These are phyloP conservation scores for Penicillium odoratum DNA, from an alignment of 495 filamentous ascomycete genomes.

Conservation along the genomic window DNA sequence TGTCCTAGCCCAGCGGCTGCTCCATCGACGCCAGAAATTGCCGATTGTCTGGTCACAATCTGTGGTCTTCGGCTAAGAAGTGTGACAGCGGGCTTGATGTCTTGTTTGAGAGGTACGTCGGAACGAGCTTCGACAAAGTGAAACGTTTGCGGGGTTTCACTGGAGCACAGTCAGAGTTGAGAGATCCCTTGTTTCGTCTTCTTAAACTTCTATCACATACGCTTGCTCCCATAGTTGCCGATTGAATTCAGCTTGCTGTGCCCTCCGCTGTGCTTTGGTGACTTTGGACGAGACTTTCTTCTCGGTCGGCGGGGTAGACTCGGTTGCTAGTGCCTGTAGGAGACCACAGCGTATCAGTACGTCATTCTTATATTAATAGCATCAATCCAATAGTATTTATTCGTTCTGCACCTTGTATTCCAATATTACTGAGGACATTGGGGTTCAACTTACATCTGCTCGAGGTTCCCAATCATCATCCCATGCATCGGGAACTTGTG, in stretches of 20 bases:
- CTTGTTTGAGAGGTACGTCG: slow-evolving; percentile 67
- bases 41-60: slow-evolving; percentile 37
- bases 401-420: too few species aligned
- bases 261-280: slow-evolving; percentile 73
- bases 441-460: slow-evolving; percentile 59
- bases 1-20: slow-evolving; percentile 58
- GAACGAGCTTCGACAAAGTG: slow-evolving; percentile 70
- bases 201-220: slow-evolving; percentile 44
- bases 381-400: neutral
- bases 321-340: slow-evolving; percentile 39
- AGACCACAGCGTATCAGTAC: slow-evolving; percentile 14
- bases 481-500: slow-evolving; percentile 74
- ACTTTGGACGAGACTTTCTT: slow-evolving; percentile 55
- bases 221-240: slow-evolving; percentile 86
- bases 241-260: slow-evolving; percentile 78
- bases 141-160: slow-evolving; percentile 62
- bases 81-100: slow-evolving; percentile 82
- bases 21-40: slow-evolving; percentile 37
- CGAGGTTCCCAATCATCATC: slow-evolving; percentile 85
- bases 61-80: slow-evolving; percentile 80
- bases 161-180: slow-evolving; percentile 22
- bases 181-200: neutral
- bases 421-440: neutral
- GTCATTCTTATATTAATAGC: neutral
- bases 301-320: slow-evolving; percentile 37